Evolutionary conservation across 208 protist species (phyloP), one percentile per base, ranked within the genome.

Genomic region (Porcisia deanei): DNA sequence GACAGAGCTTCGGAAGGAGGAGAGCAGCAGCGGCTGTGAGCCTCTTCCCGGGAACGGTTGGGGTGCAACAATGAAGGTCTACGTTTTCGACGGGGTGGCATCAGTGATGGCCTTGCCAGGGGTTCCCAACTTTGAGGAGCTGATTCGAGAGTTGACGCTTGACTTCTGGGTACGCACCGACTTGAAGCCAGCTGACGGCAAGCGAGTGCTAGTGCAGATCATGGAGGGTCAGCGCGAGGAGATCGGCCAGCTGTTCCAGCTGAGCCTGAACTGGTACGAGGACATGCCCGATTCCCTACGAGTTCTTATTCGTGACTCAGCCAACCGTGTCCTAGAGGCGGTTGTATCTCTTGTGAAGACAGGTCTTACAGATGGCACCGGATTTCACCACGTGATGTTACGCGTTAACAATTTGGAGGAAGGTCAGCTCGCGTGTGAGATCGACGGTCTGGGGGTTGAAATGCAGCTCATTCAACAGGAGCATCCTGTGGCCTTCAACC

Each of bases 101-200:
- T 95, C 90, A 10, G 74, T 96, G 45, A 92, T 97, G 83, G 86
- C 87, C 9, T 73, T 97, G 59, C 93, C 93, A 45, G 90, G 90
- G 6, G 81, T 97, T n/a, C 93, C 93, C 2, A 86, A 87, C 52
- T 93, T 97, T 63, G 91, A 97, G 54, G 88, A 97, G 68, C 59
- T 97, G 37, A 80, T 97, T 20, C 90, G 91, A 9, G 84, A 83
- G 45, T 93, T 95, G 45, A 81, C 79, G 16, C 76, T 97, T 14
- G 93, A 97, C 83, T 96, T 97, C 61, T 97, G 93, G 91, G 86
- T 97, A 45, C 87, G 88, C 60, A 94, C 86, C 0, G 91, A 94
- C 81, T 78, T 85, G 54, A 78, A 76, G 45, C 77, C 83, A 12
- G 39, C 65, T 0, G 85, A 88, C 43, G 85, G 83, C 45, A 90